A percentile compares a stretch with the other conserved stretches of the same genome.
Evolutionary conservation across 768 basidiomycete species (phyloP).

Genomic region (Hypholoma fasciculare): DNA sequence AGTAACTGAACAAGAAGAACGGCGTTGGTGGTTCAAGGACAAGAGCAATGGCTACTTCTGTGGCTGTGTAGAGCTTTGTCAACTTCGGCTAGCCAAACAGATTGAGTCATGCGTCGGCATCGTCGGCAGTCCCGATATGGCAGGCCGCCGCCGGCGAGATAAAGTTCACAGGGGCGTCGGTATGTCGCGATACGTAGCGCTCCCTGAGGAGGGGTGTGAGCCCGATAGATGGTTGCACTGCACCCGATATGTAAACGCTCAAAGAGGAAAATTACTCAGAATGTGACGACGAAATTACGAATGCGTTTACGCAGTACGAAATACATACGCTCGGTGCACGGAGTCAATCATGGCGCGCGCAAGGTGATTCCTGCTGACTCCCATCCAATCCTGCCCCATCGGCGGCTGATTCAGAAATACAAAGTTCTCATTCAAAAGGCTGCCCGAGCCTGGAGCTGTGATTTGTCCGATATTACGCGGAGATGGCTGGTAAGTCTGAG

Average conservation of each 20-base stretch:
- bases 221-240: not conserved
- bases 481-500: too few relatives aligned
- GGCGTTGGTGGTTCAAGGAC: slow-evolving; percentile 6
- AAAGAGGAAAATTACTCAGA: slow-evolving; percentile 4
- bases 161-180: not conserved
- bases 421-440: not conserved
- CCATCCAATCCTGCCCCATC: slow-evolving; percentile 1
- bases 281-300: not conserved
- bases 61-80: slow-evolving; percentile 12
- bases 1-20: not conserved
- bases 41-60: slow-evolving; percentile 12
- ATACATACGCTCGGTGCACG: not conserved
- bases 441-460: not conserved
- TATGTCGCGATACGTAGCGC: not conserved
- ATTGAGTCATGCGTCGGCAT: slow-evolving; percentile 1
- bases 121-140: not conserved
- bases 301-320: not conserved
- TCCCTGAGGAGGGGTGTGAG: not conserved
- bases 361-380: not conserved
- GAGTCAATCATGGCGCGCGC: not conserved
- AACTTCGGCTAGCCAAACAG: not conserved
- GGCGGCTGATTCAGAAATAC: not conserved
- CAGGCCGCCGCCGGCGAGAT: not conserved
- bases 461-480: too few relatives aligned
- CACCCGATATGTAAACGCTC: not conserved